Evolutionary conservation across 2,329 filamentous ascomycete genomes (phyloP), one percentile per base, ranked within the genome.

Genomic region (Trichoderma brevicompactum): DNA sequence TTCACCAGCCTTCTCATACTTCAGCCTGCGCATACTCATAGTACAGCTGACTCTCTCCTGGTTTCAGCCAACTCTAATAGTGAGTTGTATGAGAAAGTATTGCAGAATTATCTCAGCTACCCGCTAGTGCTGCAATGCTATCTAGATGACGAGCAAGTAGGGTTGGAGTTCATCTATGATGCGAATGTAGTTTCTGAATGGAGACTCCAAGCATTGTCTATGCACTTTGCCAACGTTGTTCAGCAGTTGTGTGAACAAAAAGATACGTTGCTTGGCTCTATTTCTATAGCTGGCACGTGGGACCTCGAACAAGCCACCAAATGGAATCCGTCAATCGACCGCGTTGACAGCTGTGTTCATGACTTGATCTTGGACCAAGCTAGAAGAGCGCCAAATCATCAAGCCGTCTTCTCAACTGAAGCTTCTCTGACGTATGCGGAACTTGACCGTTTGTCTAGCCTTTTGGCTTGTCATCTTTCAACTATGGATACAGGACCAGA

Each of bases 1-100:
- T 75, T 76, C 38, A 68, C 68, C 12, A 74, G 67, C 3, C 55
- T 75, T 13, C 60, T 76, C 6, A 70, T 72, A 10, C 64, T 75
- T 23, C 73, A 73, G 5, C 68, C 69, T 6, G 44, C 13, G 3
- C 15, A 28, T 13, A 17, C 19, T 5, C 9, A 23, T 5, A 28
- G 23, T 19, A 7, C 34, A 10, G 49, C 43, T 13, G 36, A 40
- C 3, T 32, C 10, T 34, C 38, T 43, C 12, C 23, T 59, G 9
- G 38, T 40, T 2, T 17, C 32, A 2, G 28, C 48, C 36, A 32
- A 28, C 7, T 10, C 23, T n/a, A 13, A 17, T 8, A 34, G 19
- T 7, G n/a, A 46, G 1, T 12, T 56, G 15, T 36, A 56, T 19
- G 36, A 48, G 1, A 66, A 66, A 19, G 40, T 10, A 28, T 9